phyloP scores from a whole-genome alignment of 495 filamentous ascomycete genomes.

The Tuber borchii region DNA sequence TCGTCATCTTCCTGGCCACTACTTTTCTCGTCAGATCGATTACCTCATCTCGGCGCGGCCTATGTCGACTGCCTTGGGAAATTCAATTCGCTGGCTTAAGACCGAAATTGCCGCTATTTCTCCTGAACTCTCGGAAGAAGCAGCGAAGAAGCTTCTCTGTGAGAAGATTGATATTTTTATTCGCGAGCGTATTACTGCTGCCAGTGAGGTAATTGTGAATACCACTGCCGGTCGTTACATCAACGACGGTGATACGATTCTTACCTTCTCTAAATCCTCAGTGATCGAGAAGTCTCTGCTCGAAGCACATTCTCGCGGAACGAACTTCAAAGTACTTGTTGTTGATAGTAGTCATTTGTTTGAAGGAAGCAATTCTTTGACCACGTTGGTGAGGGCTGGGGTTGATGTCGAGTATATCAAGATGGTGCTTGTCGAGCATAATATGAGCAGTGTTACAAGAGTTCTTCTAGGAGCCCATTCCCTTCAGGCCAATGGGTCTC shows the following conservation, averaged over 20 bases:
- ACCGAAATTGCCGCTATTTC: conserved; percentile 78
- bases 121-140: conserved; percentile 66
- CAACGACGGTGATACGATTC: conserved; percentile 63
- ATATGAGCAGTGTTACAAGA: conserved; percentile 66
- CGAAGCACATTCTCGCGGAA: conserved; percentile 60
- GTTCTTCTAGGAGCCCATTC: conserved; percentile 83
- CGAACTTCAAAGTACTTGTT: conserved; percentile 73
- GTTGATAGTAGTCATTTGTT: conserved; percentile 75
- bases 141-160: conserved; percentile 69
- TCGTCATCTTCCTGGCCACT: conserved; percentile 85
- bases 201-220: conserved; percentile 73
- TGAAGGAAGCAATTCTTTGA: conserved; percentile 70
- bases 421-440: conserved; percentile 64
- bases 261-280: conserved; percentile 63
- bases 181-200: conserved; percentile 76
- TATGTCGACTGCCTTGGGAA: conserved; percentile 88
- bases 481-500: conserved; percentile 80
- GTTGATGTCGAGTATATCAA: conserved; percentile 74
- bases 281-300: conserved; percentile 67
- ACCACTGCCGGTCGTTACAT: conserved; percentile 67
- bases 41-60: conserved; percentile 87
- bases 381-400: conserved; percentile 58
- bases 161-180: conserved; percentile 84
- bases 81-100: conserved; percentile 91
- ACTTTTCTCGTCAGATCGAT: conserved; percentile 87